Evolutionary conservation across 148 eudicot genomes (phyloP).

Genomic region (Camellia japonica): DNA sequence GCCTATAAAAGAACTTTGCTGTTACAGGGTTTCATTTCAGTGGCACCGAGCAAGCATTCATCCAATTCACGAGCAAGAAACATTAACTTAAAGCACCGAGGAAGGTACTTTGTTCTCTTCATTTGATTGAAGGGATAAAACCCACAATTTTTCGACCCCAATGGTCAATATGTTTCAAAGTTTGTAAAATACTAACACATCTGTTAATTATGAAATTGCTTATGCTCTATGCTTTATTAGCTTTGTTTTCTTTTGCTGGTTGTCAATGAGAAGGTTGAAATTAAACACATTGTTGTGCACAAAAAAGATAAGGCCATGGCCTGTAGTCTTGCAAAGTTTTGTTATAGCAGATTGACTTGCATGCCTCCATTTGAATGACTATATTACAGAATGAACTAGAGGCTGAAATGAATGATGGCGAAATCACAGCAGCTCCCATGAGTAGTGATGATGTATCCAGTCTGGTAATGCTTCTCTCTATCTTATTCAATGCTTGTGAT

Average conservation of each 20-base stretch:
- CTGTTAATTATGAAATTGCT: neutral
- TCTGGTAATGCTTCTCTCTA: no score
- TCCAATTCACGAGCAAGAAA: neutral
- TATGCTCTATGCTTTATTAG: neutral
- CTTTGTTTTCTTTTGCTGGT: neutral
- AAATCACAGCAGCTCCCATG: no score
- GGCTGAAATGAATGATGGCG: constrained; percentile 54
- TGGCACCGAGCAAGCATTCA: neutral
- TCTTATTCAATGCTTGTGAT: no score
- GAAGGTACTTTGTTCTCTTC: neutral
- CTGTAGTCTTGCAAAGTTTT: neutral
- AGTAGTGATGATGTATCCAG: no score
- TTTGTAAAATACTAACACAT: neutral
- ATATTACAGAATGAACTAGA: constrained; percentile 60
- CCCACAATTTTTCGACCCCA: no score
- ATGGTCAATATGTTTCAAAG: neutral
- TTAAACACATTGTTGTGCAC: no score
- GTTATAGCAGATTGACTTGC: neutral
- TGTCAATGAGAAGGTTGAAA: neutral
- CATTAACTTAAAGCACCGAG: neutral
- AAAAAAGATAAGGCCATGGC: neutral
- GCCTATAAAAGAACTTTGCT: constrained; percentile 6
- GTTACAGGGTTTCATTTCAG: neutral
- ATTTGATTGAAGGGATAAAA: neutral
- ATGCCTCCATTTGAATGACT: no score